These are phyloP conservation scores for Vitis riparia DNA, from an alignment of 164 flowering plant genomes.

Conservation along the genomic window DNA sequence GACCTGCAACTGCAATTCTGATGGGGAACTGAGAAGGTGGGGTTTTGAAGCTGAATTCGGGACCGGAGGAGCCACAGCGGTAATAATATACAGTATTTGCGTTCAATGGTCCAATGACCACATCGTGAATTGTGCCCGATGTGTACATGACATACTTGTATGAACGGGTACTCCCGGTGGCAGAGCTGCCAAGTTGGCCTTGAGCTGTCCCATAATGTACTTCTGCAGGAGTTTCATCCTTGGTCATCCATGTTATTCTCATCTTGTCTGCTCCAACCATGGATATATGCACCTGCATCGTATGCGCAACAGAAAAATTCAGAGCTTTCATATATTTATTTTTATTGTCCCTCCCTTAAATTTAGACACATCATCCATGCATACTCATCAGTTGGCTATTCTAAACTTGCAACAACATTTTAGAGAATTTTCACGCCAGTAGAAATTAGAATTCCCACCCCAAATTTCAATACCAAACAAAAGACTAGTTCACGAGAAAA, in stretches of 20 bases:
- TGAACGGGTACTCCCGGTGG: conserved; percentile 40
- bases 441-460: too few species aligned
- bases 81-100: conserved; percentile 53
- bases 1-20: conserved; percentile 30
- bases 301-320: not conserved
- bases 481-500: too few species aligned
- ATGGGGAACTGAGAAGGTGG: conserved; percentile 51
- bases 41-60: conserved; percentile 46
- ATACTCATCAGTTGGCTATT: too few species aligned
- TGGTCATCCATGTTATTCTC: conserved; percentile 79
- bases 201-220: conserved; percentile 60
- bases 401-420: too few species aligned
- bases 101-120: conserved; percentile 55
- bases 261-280: conserved; percentile 63
- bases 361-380: too few species aligned
- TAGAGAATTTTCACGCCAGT: too few species aligned
- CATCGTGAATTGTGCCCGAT: conserved; percentile 65
- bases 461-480: too few species aligned
- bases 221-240: conserved; percentile 27
- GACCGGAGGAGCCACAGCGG: conserved; percentile 30
- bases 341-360: too few species aligned
- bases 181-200: conserved; percentile 25
- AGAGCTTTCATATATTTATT: too few species aligned
- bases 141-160: conserved; percentile 41
- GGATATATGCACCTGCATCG: conserved; percentile 72